phyloP scores from a whole-genome alignment of 179 eudicot species.

The Carnegiea gigantea region DNA sequence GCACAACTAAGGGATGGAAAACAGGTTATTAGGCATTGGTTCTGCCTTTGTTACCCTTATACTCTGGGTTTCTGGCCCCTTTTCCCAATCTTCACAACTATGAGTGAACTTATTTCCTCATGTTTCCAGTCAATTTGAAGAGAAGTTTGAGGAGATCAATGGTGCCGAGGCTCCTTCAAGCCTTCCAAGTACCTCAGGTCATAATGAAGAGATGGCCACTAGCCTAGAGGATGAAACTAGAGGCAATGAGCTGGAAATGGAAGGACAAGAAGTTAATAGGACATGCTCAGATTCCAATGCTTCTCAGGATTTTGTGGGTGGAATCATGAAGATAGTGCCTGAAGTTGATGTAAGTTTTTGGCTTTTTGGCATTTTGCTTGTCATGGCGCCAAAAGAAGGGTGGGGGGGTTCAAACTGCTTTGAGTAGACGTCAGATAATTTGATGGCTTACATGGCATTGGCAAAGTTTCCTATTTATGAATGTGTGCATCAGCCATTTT shows the following conservation, averaged over 20 bases:
- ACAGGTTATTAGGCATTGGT: neutral
- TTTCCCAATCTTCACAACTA: neutral
- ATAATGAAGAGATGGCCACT: constrained; percentile 33
- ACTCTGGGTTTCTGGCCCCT: neutral
- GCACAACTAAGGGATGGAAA: neutral
- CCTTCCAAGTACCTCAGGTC: constrained; percentile 44
- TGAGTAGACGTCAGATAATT: neutral
- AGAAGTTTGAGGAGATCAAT: constrained; percentile 84
- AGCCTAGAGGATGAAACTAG: constrained; percentile 33
- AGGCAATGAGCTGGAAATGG: constrained; percentile 22
- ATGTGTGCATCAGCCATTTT: neutral
- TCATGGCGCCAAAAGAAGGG: neutral
- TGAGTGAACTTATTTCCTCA: neutral
- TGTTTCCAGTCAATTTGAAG: constrained; percentile 78
- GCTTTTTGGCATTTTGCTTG: constrained; percentile 24
- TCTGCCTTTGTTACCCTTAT: neutral
- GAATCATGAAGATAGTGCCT: constrained; percentile 93
- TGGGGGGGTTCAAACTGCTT: neutral
- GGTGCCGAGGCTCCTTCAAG: constrained; percentile 50
- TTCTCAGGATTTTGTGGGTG: constrained; percentile 66
- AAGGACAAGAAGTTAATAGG: constrained; percentile 42
- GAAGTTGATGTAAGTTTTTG: constrained; percentile 88
- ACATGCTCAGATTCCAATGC: constrained; percentile 48
- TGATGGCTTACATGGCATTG: neutral
- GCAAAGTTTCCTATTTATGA: neutral